Percentiles rank a stretch among this genome's conserved stretches.
Evolutionary conservation across 1,284 basidiomycete species (phyloP).

Genomic region (Fomitopsis pinicola): DNA sequence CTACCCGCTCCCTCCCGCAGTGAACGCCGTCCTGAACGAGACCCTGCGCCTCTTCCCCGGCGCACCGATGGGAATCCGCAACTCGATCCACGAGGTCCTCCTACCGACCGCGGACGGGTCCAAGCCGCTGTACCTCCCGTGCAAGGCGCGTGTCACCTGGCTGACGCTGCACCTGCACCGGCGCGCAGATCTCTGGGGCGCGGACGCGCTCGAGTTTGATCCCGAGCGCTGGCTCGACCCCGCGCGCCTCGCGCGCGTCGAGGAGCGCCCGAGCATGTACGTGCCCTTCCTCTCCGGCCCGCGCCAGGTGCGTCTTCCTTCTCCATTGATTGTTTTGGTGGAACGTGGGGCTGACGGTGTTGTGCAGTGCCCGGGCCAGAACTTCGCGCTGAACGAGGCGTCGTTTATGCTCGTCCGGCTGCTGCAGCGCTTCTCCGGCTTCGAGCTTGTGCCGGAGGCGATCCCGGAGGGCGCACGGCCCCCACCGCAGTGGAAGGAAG

Average conservation of each 20-base stretch:
- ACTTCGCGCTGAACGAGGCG: slow-evolving; percentile 37
- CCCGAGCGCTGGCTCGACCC: slow-evolving; percentile 53
- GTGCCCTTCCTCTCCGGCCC: slow-evolving; percentile 54
- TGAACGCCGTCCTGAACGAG: slow-evolving; percentile 12
- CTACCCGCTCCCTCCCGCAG: neutral
- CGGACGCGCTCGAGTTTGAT: slow-evolving; percentile 37
- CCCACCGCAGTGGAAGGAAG: slow-evolving; percentile 54
- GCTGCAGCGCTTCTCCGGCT: slow-evolving; percentile 55
- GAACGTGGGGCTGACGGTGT: slow-evolving; percentile 13
- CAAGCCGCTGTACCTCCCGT: slow-evolving; percentile 3
- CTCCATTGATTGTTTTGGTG: neutral
- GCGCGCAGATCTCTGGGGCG: slow-evolving; percentile 20
- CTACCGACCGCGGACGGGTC: neutral
- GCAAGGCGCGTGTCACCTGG: slow-evolving; percentile 5
- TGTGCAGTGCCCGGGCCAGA: slow-evolving; percentile 1
- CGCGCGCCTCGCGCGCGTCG: slow-evolving; percentile 33
- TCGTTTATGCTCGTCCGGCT: slow-evolving; percentile 34
- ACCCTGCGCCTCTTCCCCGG: slow-evolving; percentile 12
- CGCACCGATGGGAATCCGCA: slow-evolving; percentile 10
- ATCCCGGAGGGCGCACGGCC: slow-evolving; percentile 55
- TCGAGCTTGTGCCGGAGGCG: slow-evolving; percentile 50
- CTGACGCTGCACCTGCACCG: slow-evolving; percentile 18
- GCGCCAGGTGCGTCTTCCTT: slow-evolving; percentile 27
- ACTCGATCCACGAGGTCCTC: slow-evolving; percentile 4
- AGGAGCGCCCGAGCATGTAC: slow-evolving; percentile 51